A percentile compares a stretch with the other conserved stretches of the same genome.
Evolutionary conservation across 2,329 filamentous ascomycete species (phyloP).

Genomic region (Dryadomyces quercivorus): DNA sequence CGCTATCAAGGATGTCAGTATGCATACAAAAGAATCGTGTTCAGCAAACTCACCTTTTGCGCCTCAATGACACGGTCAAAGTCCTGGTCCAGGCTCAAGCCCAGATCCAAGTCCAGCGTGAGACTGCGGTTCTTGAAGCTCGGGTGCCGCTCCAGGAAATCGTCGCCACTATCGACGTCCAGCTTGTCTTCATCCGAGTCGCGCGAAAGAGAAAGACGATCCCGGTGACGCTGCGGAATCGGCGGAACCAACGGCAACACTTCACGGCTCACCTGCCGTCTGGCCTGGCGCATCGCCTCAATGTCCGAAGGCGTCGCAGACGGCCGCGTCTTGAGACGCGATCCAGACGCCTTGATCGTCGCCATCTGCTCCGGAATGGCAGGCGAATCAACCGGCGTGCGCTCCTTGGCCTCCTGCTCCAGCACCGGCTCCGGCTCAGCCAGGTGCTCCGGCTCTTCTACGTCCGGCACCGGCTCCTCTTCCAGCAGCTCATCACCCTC

Average conservation of each 20-base stretch:
- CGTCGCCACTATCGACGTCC: constrained; percentile 23
- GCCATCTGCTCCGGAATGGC: constrained; percentile 70
- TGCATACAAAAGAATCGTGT: constrained; percentile 39
- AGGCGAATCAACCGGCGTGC: constrained; percentile 33
- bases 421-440: constrained; percentile 3
- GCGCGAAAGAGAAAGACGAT: constrained; percentile 39
- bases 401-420: not conserved
- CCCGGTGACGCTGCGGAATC: constrained; percentile 49
- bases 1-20: constrained; percentile 67
- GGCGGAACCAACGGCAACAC: constrained; percentile 41
- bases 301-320: constrained; percentile 81
- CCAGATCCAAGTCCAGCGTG: constrained; percentile 69
- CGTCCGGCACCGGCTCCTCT: constrained; percentile 15
- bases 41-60: constrained; percentile 72
- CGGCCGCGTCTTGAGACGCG: constrained; percentile 76
- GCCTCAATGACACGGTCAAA: constrained; percentile 91
- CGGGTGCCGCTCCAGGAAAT: constrained; percentile 47
- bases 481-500: constrained; percentile 19
- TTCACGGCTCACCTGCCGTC: constrained; percentile 74
- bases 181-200: constrained; percentile 24
- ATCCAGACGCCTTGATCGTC: constrained; percentile 80
- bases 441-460: constrained; percentile 22
- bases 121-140: constrained; percentile 76
- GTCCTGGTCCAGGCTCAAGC: constrained; percentile 78
- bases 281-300: constrained; percentile 71